Evolutionary conservation across 805 yeast genomes (phyloP).

Genomic region (Wickerhamomyces silvicola): DNA sequence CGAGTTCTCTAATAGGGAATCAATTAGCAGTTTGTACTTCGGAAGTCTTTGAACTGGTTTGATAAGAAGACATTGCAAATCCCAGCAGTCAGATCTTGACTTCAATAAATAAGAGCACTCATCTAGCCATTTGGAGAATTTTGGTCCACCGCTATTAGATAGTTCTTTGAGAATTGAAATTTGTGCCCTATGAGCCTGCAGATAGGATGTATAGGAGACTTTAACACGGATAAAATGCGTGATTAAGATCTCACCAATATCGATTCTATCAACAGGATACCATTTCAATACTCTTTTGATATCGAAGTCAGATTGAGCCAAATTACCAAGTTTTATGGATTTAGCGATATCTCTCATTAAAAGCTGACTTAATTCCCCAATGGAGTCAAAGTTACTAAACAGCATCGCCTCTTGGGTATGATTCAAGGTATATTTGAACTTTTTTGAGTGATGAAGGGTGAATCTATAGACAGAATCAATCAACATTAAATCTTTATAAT

Average conservation of each 20-base stretch:
- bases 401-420: conserved; percentile 30
- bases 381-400: conserved; percentile 38
- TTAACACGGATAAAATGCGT: conserved; percentile 27
- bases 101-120: conserved; percentile 24
- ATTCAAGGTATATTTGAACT: conserved; percentile 26
- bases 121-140: conserved; percentile 28
- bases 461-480: conserved; percentile 28
- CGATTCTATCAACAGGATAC: conserved; percentile 13
- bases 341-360: conserved; percentile 19
- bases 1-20: conserved; percentile 10
- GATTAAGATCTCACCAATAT: conserved; percentile 25
- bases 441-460: conserved; percentile 23
- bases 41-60: conserved; percentile 27
- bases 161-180: conserved; percentile 19
- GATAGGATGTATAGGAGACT: conserved; percentile 28
- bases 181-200: conserved; percentile 25
- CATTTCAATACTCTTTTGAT: no score
- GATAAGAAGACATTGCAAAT: conserved; percentile 25
- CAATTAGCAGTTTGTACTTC: conserved; percentile 17
- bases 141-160: conserved; percentile 12
- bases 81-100: conserved; percentile 19
- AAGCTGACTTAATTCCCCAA: conserved; percentile 29
- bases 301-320: conserved; percentile 8
- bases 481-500: conserved; percentile 23
- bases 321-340: conserved; percentile 3